Percentiles rank a stretch among this genome's conserved stretches.
These are phyloP conservation scores for Grosmannia clavigera DNA, from an alignment of 2,329 filamentous ascomycete species.

Conservation along the genomic window DNA sequence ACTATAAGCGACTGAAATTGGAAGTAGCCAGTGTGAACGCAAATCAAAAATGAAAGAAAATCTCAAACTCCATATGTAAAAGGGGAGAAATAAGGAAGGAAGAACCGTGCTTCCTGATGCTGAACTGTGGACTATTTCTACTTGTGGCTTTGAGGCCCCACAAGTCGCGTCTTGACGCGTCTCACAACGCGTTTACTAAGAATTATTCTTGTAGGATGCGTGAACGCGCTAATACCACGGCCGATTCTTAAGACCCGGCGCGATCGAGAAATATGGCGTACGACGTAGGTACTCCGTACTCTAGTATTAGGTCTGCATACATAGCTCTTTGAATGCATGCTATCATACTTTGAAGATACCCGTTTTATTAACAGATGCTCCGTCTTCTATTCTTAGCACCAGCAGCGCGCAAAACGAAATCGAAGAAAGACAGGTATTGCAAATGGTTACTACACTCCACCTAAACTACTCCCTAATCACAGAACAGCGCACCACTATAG, in stretches of 20 bases:
- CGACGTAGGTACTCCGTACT: no score
- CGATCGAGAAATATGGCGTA: background rate
- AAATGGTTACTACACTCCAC: no score
- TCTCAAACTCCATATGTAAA: background rate
- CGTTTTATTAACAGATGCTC: background rate
- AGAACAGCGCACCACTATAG: no score
- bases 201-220: background rate
- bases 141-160: background rate
- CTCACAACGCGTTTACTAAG: background rate
- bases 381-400: background rate
- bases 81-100: background rate
- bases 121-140: background rate
- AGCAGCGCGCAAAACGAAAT: background rate
- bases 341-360: no score
- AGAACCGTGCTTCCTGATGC: background rate
- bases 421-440: background rate
- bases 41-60: background rate
- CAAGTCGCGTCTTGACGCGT: slow-evolving; percentile 1
- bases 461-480: no score
- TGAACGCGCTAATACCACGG: background rate
- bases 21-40: background rate
- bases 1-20: background rate
- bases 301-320: background rate
- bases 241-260: background rate
- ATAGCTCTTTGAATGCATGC: background rate